phyloP scores from a whole-genome alignment of 176 grass and related monocot genomes.

The Canna indica region DNA sequence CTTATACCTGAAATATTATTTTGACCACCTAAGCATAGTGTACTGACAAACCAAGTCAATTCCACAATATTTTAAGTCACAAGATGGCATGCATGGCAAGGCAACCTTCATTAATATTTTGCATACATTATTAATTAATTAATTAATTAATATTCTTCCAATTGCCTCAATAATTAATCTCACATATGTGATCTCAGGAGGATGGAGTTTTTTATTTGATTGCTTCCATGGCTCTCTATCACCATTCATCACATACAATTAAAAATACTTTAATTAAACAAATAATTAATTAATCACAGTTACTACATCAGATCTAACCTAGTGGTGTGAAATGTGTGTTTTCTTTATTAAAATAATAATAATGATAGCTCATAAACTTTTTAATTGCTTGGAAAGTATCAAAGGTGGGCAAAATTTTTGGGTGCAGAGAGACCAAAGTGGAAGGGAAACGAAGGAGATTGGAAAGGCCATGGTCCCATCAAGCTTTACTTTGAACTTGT shows the following conservation, averaged over 20 bases:
- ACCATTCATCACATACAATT: no score
- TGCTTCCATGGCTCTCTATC: background rate
- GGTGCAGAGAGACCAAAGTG: background rate
- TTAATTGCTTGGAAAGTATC: background rate
- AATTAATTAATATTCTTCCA: no score
- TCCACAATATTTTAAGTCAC: background rate
- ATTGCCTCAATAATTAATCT: no score
- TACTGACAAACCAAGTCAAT: conserved; percentile 1
- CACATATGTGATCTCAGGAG: background rate
- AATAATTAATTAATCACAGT: background rate
- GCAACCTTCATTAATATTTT: background rate
- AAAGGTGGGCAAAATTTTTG: background rate
- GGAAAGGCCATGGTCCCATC: background rate
- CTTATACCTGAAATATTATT: background rate
- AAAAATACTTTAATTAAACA: no score
- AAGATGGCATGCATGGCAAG: background rate
- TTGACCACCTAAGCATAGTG: background rate
- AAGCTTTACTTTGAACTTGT: background rate
- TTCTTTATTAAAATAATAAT: no score
- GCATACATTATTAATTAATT: no score
- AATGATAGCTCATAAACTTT: no score
- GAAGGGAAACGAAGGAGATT: background rate
- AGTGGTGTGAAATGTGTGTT: no score
- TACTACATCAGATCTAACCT: background rate
- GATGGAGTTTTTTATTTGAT: background rate